phyloP scores from a whole-genome alignment of 768 basidiomycete species.

The Phylloporus sp. region DNA sequence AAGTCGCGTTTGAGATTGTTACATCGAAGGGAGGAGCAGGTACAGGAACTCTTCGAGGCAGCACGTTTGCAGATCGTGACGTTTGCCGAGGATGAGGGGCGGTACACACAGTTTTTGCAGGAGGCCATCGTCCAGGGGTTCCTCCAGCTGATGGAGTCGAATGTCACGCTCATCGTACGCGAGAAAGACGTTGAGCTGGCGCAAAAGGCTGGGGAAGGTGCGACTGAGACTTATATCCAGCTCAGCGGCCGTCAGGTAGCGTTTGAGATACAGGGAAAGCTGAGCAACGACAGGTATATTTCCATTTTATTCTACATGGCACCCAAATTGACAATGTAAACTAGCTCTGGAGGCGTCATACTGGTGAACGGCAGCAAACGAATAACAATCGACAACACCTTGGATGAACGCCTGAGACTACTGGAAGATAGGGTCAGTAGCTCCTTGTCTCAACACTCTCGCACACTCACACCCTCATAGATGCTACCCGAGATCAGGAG shows the following conservation, averaged over 20 bases:
- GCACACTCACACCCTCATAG: conserved; percentile 36
- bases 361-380: conserved; percentile 67
- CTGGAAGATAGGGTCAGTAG: conserved; percentile 80
- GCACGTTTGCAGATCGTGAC: conserved; percentile 61
- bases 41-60: conserved; percentile 82
- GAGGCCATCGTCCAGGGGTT: conserved; percentile 82
- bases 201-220: conserved; percentile 60
- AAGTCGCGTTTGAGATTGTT: conserved; percentile 89
- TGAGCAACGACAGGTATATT: conserved; percentile 67
- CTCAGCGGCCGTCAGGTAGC: conserved; percentile 68
- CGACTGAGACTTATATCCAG: conserved; percentile 65
- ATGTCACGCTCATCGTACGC: conserved; percentile 63
- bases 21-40: conserved; percentile 86
- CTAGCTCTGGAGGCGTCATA: conserved; percentile 82
- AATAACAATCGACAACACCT: conserved; percentile 90
- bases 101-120: conserved; percentile 81
- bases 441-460: not conserved
- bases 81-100: conserved; percentile 59
- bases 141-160: conserved; percentile 75
- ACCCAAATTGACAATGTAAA: not conserved
- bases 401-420: conserved; percentile 86
- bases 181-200: conserved; percentile 61
- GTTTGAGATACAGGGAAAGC: conserved; percentile 54
- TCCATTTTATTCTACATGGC: not conserved
- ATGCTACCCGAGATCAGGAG: conserved; percentile 94